phyloP scores from a whole-genome alignment of 371 early-diverging fungal genomes.

The Zopfochytrium polystomum region DNA sequence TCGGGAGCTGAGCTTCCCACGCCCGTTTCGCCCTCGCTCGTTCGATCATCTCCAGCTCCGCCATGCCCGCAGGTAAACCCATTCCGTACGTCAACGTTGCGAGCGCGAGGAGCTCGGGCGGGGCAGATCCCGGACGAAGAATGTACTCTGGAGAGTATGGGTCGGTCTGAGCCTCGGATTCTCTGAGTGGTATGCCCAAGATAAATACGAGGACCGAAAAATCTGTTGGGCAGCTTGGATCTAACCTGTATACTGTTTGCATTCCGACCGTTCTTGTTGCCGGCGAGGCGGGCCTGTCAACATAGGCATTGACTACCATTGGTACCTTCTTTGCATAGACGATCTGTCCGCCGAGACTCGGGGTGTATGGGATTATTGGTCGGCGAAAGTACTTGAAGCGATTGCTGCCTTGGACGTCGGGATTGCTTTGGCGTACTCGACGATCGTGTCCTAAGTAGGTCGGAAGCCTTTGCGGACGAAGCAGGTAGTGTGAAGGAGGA shows the following conservation, averaged over 20 bases:
- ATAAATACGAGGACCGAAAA: not conserved
- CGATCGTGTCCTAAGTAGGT: constrained; percentile 44
- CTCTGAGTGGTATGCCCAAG: constrained; percentile 35
- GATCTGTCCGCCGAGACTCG: constrained; percentile 44
- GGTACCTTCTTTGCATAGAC: constrained; percentile 41
- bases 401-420: constrained; percentile 47
- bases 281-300: constrained; percentile 30
- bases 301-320: constrained; percentile 10
- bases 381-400: constrained; percentile 54
- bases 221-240: not conserved
- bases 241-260: constrained; percentile 49
- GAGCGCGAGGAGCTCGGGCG: constrained; percentile 55
- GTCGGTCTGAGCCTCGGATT: constrained; percentile 56
- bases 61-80: constrained; percentile 50
- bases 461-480: constrained; percentile 37
- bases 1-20: constrained; percentile 53
- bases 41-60: constrained; percentile 60
- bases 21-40: constrained; percentile 53
- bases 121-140: constrained; percentile 24
- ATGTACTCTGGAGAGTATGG: constrained; percentile 60
- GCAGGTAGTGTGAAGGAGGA: constrained; percentile 37
- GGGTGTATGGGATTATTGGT: constrained; percentile 54
- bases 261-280: constrained; percentile 40
- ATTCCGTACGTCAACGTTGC: constrained; percentile 45
- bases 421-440: constrained; percentile 16